These are phyloP conservation scores for Cucurbitaria berberidis DNA, from an alignment of 2,329 filamentous ascomycete species.

Conservation along the genomic window DNA sequence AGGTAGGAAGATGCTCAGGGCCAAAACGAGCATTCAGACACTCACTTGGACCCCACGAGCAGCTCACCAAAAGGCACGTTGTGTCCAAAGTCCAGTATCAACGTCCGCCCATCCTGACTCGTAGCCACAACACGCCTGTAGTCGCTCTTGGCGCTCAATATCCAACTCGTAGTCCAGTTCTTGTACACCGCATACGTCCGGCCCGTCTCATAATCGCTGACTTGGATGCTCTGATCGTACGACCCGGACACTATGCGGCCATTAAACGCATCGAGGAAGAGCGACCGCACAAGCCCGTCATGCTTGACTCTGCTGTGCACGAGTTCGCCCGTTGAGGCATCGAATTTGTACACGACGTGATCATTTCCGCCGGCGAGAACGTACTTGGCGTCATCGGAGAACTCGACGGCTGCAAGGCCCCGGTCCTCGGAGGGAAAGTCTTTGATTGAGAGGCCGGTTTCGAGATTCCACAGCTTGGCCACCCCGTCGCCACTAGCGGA, in stretches of 20 bases:
- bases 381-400: slow-evolving; percentile 91
- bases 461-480: slow-evolving; percentile 94
- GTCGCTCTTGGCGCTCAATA: slow-evolving; percentile 93
- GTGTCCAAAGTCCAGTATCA: slow-evolving; percentile 91
- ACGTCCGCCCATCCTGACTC: slow-evolving; percentile 88
- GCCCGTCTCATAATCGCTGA: slow-evolving; percentile 86
- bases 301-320: slow-evolving; percentile 83
- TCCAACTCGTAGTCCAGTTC: slow-evolving; percentile 97
- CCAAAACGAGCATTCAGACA: not conserved
- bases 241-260: slow-evolving; percentile 87
- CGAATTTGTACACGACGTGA: slow-evolving; percentile 93
- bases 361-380: slow-evolving; percentile 96
- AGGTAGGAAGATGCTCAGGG: not conserved
- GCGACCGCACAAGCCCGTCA: slow-evolving; percentile 80
- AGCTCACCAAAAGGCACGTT: slow-evolving; percentile 61
- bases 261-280: slow-evolving; percentile 88
- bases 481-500: slow-evolving; percentile 92
- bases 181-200: slow-evolving; percentile 81
- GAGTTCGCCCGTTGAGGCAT: slow-evolving; percentile 86
- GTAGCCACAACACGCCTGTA: slow-evolving; percentile 94
- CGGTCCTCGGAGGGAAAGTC: slow-evolving; percentile 91
- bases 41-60: slow-evolving; percentile 40
- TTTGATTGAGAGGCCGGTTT: slow-evolving; percentile 84
- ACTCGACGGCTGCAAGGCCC: slow-evolving; percentile 93
- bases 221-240: slow-evolving; percentile 95